Evolutionary conservation across 1,284 basidiomycete genomes (phyloP).

Genomic region (Malassezia dermatis): DNA sequence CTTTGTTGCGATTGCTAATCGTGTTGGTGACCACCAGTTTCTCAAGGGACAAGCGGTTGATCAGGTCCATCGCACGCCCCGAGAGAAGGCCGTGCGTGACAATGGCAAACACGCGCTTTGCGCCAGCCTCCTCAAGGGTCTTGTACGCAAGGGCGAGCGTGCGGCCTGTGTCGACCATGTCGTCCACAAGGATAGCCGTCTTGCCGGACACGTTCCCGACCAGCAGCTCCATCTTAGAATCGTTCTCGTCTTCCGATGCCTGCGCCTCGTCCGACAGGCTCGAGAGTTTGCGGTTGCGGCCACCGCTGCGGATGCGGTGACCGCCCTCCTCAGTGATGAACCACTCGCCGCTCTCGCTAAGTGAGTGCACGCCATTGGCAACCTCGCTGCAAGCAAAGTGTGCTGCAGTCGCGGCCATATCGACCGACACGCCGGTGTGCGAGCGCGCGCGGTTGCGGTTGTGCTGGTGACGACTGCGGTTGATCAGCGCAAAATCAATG

Average conservation of each 20-base stretch:
- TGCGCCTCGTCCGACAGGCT: slow-evolving; percentile 15
- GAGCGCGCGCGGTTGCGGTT: slow-evolving; percentile 32
- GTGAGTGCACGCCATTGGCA: slow-evolving; percentile 47
- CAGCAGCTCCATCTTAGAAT: slow-evolving; percentile 70
- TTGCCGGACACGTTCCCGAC: slow-evolving; percentile 94
- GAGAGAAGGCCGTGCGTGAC: slow-evolving; percentile 87
- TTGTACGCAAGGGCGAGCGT: slow-evolving; percentile 76
- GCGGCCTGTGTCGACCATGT: slow-evolving; percentile 92
- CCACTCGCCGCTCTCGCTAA: slow-evolving; percentile 48
- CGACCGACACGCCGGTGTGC: slow-evolving; percentile 1
- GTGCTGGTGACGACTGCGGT: slow-evolving; percentile 59
- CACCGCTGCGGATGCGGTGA: slow-evolving; percentile 30
- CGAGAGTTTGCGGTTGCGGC: slow-evolving; percentile 15
- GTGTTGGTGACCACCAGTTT: slow-evolving; percentile 81
- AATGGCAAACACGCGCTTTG: slow-evolving; percentile 73
- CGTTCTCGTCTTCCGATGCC: slow-evolving; percentile 46
- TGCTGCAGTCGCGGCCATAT: not conserved
- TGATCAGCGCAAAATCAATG: slow-evolving; percentile 92
- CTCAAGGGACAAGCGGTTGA: slow-evolving; percentile 70
- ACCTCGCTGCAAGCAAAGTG: slow-evolving; percentile 18
- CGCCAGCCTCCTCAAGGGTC: slow-evolving; percentile 77
- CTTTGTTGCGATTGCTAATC: slow-evolving; percentile 56
- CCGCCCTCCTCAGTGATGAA: slow-evolving; percentile 43
- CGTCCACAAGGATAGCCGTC: slow-evolving; percentile 87
- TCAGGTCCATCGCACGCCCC: slow-evolving; percentile 66